Percentiles rank a stretch among this genome's conserved stretches.
These are phyloP conservation scores for Lecanosticta acicola DNA, from an alignment of 2,329 filamentous ascomycete genomes.

Conservation along the genomic window DNA sequence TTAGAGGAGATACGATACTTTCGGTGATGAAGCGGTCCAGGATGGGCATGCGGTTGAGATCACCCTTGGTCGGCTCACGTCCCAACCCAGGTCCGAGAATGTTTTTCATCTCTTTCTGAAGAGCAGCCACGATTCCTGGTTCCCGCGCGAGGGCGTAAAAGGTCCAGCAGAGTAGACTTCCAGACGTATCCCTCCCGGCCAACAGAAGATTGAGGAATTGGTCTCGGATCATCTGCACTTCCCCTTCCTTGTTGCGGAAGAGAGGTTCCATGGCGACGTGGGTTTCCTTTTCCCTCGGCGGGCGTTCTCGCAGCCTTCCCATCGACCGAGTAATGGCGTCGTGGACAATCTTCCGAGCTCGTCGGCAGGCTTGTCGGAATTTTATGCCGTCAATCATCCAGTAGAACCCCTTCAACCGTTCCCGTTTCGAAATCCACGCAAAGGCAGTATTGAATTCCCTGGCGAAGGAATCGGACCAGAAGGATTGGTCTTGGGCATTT, in stretches of 20 bases:
- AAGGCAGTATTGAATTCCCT: constrained; percentile 8
- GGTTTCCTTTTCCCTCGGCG: neutral
- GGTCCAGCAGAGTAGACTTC: constrained; percentile 5
- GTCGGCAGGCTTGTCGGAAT: constrained; percentile 1
- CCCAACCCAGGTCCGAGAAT: neutral
- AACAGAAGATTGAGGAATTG: constrained; percentile 8
- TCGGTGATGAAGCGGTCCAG: constrained; percentile 8
- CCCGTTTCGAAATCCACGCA: constrained; percentile 3
- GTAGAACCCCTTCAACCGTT: constrained; percentile 6
- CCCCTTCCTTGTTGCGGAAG: neutral
- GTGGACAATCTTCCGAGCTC: constrained; percentile 3
- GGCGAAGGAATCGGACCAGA: constrained; percentile 1
- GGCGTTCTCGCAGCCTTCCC: neutral
- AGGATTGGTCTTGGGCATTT: neutral
- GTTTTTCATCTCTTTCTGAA: constrained; percentile 4
- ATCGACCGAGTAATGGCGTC: constrained; percentile 1
- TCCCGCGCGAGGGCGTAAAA: constrained; percentile 7
- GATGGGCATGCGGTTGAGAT: constrained; percentile 3
- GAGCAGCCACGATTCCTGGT: neutral
- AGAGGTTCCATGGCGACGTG: constrained; percentile 5
- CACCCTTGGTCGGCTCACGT: constrained; percentile 1
- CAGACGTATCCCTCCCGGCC: constrained; percentile 9
- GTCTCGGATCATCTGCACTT: constrained; percentile 2
- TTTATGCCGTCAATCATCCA: constrained; percentile 7
- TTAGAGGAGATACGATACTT: too few species aligned